These are phyloP conservation scores for Aristolochia contorta DNA, from an alignment of 164 flowering plant species.

Conservation along the genomic window DNA sequence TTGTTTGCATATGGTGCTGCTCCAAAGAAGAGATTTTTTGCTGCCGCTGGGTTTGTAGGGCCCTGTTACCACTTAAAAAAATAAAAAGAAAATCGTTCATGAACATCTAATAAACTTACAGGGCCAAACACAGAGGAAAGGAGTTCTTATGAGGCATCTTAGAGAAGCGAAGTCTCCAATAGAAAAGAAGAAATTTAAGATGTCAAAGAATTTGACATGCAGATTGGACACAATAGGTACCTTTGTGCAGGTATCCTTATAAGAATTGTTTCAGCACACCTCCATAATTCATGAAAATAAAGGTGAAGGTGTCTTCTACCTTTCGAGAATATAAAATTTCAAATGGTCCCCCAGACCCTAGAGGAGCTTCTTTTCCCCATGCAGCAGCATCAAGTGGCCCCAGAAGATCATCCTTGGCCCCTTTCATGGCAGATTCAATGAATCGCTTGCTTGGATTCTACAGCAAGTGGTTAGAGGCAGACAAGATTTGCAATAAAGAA, in stretches of 20 bases:
- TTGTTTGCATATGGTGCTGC: too few species aligned
- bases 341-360: slow-evolving; percentile 66
- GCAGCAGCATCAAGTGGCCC: slow-evolving; percentile 76
- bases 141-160: too few species aligned
- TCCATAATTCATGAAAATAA: not conserved
- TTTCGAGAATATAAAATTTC: slow-evolving; percentile 55
- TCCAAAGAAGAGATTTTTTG: too few species aligned
- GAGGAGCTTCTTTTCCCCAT: slow-evolving; percentile 73
- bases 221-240: not conserved
- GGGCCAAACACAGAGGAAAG: too few species aligned
- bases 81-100: too few species aligned
- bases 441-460: slow-evolving; percentile 66
- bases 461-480: slow-evolving; percentile 11
- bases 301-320: slow-evolving; percentile 48
- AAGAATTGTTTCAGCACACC: not conserved
- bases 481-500: not conserved
- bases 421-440: slow-evolving; percentile 72
- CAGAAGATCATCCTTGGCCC: slow-evolving; percentile 45
- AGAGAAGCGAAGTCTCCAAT: not conserved
- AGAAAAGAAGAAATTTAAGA: not conserved
- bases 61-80: too few species aligned
- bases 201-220: not conserved
- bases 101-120: too few species aligned
- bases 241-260: not conserved
- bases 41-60: too few species aligned